phyloP scores from a whole-genome alignment of 2,329 filamentous ascomycete genomes.

The Fusarium sambucinum region DNA sequence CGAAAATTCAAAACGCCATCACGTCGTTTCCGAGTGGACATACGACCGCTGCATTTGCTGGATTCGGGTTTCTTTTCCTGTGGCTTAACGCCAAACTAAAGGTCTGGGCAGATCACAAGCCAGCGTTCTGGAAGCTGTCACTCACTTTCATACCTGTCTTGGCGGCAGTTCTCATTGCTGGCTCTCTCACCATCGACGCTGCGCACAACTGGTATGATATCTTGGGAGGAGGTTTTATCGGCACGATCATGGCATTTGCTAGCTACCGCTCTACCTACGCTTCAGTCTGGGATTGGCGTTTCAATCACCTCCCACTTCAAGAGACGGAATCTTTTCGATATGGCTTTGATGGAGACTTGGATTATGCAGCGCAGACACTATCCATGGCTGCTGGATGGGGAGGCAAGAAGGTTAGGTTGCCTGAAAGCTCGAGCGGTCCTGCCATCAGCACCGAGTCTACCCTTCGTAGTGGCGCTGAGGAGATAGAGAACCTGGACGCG shows the following conservation, averaged over 20 bases:
- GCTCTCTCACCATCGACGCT: constrained; percentile 72
- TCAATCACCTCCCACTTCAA: constrained; percentile 73
- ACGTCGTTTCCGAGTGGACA: constrained; percentile 78
- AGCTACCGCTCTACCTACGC: constrained; percentile 76
- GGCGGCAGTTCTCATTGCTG: constrained; percentile 69
- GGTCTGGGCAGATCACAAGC: constrained; percentile 74
- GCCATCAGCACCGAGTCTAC: constrained; percentile 23
- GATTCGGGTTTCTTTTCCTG: constrained; percentile 72
- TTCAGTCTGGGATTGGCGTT: constrained; percentile 76
- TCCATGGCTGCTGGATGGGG: constrained; percentile 48
- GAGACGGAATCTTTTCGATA: constrained; percentile 52
- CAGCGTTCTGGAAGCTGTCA: constrained; percentile 75
- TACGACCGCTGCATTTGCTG: constrained; percentile 72
- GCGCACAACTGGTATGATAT: constrained; percentile 80
- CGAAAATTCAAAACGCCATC: constrained; percentile 69
- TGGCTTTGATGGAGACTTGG: constrained; percentile 30
- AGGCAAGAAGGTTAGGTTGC: constrained; percentile 33
- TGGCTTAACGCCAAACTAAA: constrained; percentile 81
- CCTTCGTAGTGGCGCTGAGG: constrained; percentile 35
- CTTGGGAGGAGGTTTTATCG: constrained; percentile 72
- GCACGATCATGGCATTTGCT: constrained; percentile 70
- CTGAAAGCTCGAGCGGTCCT: constrained; percentile 20
- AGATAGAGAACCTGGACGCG: constrained; percentile 33
- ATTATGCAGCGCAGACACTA: constrained; percentile 42
- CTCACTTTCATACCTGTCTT: constrained; percentile 70